Evolutionary conservation across 352 stramenopile genomes (phyloP).

Genomic region (Plasmopara viticola): DNA sequence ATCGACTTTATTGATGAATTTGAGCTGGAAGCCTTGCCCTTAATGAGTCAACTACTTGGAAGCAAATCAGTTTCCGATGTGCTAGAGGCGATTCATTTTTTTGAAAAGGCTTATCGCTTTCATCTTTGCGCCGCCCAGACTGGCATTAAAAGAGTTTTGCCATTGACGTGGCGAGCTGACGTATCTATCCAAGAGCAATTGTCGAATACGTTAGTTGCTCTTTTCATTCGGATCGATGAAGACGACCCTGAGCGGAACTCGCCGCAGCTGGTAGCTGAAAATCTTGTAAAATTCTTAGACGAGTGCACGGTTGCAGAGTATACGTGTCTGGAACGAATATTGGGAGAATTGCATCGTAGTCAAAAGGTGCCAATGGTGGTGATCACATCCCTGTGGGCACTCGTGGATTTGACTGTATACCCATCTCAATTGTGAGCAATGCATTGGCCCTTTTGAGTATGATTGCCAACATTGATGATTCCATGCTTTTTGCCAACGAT

Average conservation of each 20-base stretch:
- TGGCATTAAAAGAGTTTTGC: constrained; percentile 89
- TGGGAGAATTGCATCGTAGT: constrained; percentile 53
- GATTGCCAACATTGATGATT: constrained; percentile 58
- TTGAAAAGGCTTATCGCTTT: constrained; percentile 89
- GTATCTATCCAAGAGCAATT: constrained; percentile 88
- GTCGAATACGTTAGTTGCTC: constrained; percentile 68
- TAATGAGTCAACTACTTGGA: constrained; percentile 84
- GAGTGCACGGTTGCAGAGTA: constrained; percentile 72
- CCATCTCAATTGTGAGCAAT: constrained; percentile 57
- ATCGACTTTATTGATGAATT: constrained; percentile 91
- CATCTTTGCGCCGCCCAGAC: constrained; percentile 83
- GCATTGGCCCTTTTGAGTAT: constrained; percentile 59
- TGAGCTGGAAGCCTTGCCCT: constrained; percentile 63
- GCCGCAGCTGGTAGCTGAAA: constrained; percentile 48
- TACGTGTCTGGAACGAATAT: constrained; percentile 70
- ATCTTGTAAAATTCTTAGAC: constrained; percentile 69
- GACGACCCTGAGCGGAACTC: constrained; percentile 35
- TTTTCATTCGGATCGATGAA: constrained; percentile 55
- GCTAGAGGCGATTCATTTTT: constrained; percentile 91
- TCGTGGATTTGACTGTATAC: constrained; percentile 51
- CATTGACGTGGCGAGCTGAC: constrained; percentile 88
- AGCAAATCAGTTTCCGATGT: constrained; percentile 91
- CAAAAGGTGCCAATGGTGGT: constrained; percentile 55
- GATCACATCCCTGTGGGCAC: constrained; percentile 65
- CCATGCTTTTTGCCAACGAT: constrained; percentile 57